Evolutionary conservation across 2,329 filamentous ascomycete species (phyloP), one percentile per base, ranked within the genome.

Genomic region (Aspergillus quadricinctus): DNA sequence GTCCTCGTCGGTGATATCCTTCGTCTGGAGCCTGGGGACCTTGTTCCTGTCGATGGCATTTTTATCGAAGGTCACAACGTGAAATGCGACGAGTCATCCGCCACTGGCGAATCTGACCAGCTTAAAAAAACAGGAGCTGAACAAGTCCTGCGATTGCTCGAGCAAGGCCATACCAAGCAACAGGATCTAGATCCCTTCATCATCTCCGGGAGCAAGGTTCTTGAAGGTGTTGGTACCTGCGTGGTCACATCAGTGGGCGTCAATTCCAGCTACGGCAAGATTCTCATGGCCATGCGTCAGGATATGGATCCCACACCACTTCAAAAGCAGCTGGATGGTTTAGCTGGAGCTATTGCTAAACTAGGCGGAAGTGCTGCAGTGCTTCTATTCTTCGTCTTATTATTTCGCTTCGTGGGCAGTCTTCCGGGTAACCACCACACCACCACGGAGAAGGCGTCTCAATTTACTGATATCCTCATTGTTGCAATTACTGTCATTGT

Each of bases 331-430:
- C 80, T 92, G 53, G 88, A 56, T 89, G 89, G 72, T 77, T 90
- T 37, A 88, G 88, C 73, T 90, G 1, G 28, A 6, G 50, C n/a
- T 51, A 61, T 68, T 41, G 66, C 54, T 19, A 35, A 37, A 9
- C 19, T 43, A 29, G 31, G 9, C 50, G 84, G 87, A 62, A 75
- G 74, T 49, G 78, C 83, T 58, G 90, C 91, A 50, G 90, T 88
- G 61, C 78, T 94, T 17, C 80, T 96, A 49, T 96, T 97, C 75
- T 80, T 93, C 49, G 88, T 95, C 48, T 80, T 96, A 14, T 84
- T 96, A 66, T 92, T 96, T 76, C 84, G 91, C 66, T 97, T 96
- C 69, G 78, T 94, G 8, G 90, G 86, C 50, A 77, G 84, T 11
- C 81, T 96, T 3, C 81, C 73, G 54, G 76, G 72, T 19, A 79